A percentile compares a stretch with the other conserved stretches of the same genome.
phyloP scores from a whole-genome alignment of 208 protist species.

The Leishmania guyanensis region DNA sequence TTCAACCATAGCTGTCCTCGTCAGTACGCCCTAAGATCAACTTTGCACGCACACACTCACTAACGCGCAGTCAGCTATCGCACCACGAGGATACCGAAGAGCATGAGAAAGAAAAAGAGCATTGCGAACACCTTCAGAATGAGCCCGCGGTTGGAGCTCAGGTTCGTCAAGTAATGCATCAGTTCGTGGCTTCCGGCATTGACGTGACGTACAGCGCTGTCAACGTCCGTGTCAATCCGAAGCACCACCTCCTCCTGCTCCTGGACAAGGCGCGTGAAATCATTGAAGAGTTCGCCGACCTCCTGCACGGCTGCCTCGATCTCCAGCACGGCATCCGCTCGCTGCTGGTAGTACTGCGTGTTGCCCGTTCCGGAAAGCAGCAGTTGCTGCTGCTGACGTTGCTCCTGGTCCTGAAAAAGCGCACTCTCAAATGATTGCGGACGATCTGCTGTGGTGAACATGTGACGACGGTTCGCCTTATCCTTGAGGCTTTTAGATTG shows the following conservation, averaged over 20 bases:
- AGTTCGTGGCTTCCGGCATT: slow-evolving; percentile 93
- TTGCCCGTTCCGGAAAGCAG: slow-evolving; percentile 54
- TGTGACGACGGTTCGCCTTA: slow-evolving; percentile 73
- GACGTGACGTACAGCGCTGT: slow-evolving; percentile 84
- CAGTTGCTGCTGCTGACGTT: slow-evolving; percentile 76
- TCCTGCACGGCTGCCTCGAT: slow-evolving; percentile 91
- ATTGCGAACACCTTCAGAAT: slow-evolving; percentile 94
- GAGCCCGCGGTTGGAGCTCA: slow-evolving; percentile 90
- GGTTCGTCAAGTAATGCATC: slow-evolving; percentile 86
- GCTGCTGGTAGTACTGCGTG: slow-evolving; percentile 84
- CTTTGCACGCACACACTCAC: background rate
- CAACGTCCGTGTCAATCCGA: slow-evolving; percentile 91
- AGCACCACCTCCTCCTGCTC: slow-evolving; percentile 92
- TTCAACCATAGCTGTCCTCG: background rate
- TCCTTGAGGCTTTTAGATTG: slow-evolving; percentile 79
- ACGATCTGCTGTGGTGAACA: slow-evolving; percentile 79
- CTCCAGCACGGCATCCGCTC: slow-evolving; percentile 81
- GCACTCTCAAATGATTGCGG: slow-evolving; percentile 88
- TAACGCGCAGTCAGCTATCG: slow-evolving; percentile 23
- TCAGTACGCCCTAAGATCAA: background rate
- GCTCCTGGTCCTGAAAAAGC: slow-evolving; percentile 88
- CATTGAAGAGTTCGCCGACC: slow-evolving; percentile 91
- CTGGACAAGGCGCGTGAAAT: slow-evolving; percentile 91
- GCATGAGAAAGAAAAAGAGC: slow-evolving; percentile 91
- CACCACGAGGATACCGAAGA: slow-evolving; percentile 92